Percentiles rank a stretch among this genome's conserved stretches.
Conservation (phyloP, 108 stramenopile genomes). For the Schizochytrium sp. region DNA sequence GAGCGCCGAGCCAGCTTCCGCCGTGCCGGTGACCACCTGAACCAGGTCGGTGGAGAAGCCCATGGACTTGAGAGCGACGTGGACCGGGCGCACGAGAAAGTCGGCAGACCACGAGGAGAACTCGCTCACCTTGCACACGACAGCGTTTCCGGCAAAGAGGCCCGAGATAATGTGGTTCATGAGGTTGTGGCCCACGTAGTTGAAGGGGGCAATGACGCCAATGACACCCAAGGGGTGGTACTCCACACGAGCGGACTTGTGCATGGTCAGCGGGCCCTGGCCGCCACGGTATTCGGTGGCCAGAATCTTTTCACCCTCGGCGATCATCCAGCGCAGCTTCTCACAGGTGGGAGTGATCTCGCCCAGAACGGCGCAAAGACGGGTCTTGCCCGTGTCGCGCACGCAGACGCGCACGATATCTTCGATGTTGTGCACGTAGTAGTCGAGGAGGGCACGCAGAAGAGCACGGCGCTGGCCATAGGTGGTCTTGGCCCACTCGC, state of each 20-base stretch:
- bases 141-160: constrained; percentile 89
- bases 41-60: constrained; percentile 84
- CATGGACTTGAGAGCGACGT: constrained; percentile 66
- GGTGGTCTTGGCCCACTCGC: constrained; percentile 71
- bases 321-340: constrained; percentile 74
- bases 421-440: constrained; percentile 70
- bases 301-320: constrained; percentile 79
- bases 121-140: constrained; percentile 89
- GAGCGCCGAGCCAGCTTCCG: constrained; percentile 81
- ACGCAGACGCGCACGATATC: constrained; percentile 73
- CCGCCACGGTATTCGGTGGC: constrained; percentile 60
- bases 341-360: constrained; percentile 95
- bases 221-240: constrained; percentile 91
- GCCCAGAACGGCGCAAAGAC: constrained; percentile 66
- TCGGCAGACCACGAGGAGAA: constrained; percentile 78
- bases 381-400: constrained; percentile 74
- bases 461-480: constrained; percentile 79
- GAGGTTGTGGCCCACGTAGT: constrained; percentile 94
- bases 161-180: constrained; percentile 91
- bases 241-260: constrained; percentile 89
- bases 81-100: constrained; percentile 69
- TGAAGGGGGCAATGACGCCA: constrained; percentile 97
- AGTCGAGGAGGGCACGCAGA: constrained; percentile 76
- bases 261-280: constrained; percentile 76
- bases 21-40: constrained; percentile 78